Conservation (phyloP, 2,329 filamentous ascomycete genomes). For the Penicillium janthinellum region DNA sequence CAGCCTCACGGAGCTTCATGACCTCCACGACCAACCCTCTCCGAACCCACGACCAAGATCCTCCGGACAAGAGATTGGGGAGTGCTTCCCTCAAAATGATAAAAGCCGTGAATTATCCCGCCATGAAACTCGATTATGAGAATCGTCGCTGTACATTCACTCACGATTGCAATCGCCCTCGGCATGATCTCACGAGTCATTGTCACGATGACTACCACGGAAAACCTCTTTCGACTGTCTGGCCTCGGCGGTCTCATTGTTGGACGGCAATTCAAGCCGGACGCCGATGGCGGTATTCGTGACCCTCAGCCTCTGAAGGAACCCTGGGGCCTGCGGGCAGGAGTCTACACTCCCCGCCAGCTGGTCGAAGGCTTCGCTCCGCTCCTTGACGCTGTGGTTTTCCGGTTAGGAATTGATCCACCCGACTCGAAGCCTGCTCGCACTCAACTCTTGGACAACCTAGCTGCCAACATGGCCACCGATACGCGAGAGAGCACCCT, state of each 20-base stretch:
- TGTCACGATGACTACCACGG: background rate
- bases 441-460: conserved; percentile 18
- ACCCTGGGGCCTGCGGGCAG: conserved; percentile 19
- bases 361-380: conserved; percentile 25
- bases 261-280: background rate
- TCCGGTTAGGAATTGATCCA: conserved; percentile 16
- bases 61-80: background rate
- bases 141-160: background rate
- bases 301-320: conserved; percentile 6
- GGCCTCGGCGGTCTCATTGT: background rate
- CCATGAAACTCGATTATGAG: background rate
- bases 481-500: conserved; percentile 24
- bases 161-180: background rate
- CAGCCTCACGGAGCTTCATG: background rate
- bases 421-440: conserved; percentile 9
- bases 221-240: background rate
- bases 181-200: background rate
- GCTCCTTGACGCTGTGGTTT: conserved; percentile 21
- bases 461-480: conserved; percentile 22
- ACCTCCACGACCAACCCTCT: background rate
- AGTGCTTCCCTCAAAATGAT: background rate
- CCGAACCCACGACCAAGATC: background rate
- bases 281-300: conserved; percentile 2
- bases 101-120: background rate
- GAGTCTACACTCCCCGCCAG: conserved; percentile 25